Base-by-base conservation (phyloP, 179 eudicot genomes). In the Nepenthes alata region DNA sequence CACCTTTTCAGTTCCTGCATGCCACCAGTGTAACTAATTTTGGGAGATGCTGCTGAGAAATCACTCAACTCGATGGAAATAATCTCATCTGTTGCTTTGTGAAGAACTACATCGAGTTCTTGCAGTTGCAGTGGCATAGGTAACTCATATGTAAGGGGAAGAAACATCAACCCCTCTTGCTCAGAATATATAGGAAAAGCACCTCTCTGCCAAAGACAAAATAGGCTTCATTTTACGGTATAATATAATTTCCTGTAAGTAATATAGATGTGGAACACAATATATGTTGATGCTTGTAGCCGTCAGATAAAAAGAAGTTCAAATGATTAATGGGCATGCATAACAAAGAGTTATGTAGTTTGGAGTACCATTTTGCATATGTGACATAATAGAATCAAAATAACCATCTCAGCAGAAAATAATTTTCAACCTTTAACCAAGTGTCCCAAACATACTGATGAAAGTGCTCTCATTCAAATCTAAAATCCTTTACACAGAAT, bases 61-160 rank as follows among this genome's bases (percentile, higher is more conserved):
- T 15, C 51, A 71, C 67, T 77, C 84, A 75, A 78, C 67, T 89
- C 95, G 60, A 86, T 70, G 47, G 86, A 75, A 37, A 79, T 52
- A 69, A 93, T 89, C 60, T 93, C 91, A 79, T 93, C 98, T n/a
- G 98, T 93, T 70, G 88, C 95, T 78, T 93, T 93, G 61, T 93
- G 98, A 53, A 93, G 89, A 68, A 93, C 60, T 37, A 81, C 73
- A 60, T 93, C 96, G 62, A 89, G 76, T 55, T 78, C 80, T 77
- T 80, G 73, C 69, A 93, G 74, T 72, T 93, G 98, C 71, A 68
- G 53, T 65, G 82, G 63, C 37, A 93, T 59, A 49, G 91, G 76
- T 52, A 93, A 74, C 70, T 83, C 98, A 72, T 67, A 84, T 53
- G 86, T 80, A 38, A 87, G 61, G 50, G 95, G 88, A 68, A 77